phyloP scores from a whole-genome alignment of 768 basidiomycete species.

The Mycena vulgaris region DNA sequence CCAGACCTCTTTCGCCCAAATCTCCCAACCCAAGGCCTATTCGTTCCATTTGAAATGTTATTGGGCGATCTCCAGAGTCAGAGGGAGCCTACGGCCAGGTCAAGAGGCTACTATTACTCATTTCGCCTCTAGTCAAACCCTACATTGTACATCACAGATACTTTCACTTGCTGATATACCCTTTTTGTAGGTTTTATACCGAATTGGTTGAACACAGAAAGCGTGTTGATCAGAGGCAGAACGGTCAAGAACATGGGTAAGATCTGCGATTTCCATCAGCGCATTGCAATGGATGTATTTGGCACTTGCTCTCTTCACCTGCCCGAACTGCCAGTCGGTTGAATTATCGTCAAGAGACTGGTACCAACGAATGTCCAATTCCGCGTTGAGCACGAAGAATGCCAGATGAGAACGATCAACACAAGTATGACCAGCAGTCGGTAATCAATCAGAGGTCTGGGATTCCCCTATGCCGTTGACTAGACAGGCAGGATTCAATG shows the following conservation, averaged over 20 bases:
- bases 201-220: constrained; percentile 4
- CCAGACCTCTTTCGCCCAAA: too few relatives aligned
- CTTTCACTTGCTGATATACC: neutral
- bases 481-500: too few relatives aligned
- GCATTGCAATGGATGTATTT: neutral
- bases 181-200: constrained; percentile 10
- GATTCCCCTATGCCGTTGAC: too few relatives aligned
- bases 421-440: constrained; percentile 3
- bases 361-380: constrained; percentile 1
- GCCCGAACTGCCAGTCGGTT: constrained; percentile 13
- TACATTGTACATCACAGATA: neutral
- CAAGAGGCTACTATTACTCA: too few relatives aligned
- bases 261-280: neutral
- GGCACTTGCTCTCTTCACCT: neutral
- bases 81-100: too few relatives aligned
- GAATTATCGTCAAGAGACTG: neutral
- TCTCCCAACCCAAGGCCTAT: too few relatives aligned
- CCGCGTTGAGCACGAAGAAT: constrained; percentile 11
- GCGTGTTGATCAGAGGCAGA: constrained; percentile 10
- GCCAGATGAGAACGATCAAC: neutral
- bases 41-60: too few relatives aligned
- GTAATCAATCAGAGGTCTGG: neutral
- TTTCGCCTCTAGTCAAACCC: too few relatives aligned
- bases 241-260: constrained; percentile 19
- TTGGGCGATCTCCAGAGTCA: too few relatives aligned